A percentile compares a stretch with the other conserved stretches of the same genome.
Evolutionary conservation across 306 rosid species (phyloP).

Genomic region (Malus asiatica): DNA sequence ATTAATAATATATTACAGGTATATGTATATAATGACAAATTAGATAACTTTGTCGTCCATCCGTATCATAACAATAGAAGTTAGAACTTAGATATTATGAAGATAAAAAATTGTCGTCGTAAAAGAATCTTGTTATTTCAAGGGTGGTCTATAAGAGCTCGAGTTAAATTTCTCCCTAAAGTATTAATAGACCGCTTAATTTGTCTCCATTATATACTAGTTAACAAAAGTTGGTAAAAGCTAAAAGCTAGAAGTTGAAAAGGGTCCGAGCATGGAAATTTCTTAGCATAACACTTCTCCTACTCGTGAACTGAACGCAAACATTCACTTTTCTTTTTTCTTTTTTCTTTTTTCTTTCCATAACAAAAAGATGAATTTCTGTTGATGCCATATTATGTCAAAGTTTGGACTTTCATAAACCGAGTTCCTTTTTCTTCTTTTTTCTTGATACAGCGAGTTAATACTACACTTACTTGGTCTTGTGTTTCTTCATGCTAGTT

Average conservation of each 20-base stretch:
- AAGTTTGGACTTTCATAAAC: not conserved
- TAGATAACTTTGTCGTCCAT: accelerated
- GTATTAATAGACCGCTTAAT: not conserved
- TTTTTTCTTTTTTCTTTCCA: not conserved
- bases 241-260: not conserved
- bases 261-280: constrained; percentile 6
- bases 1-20: too few relatives aligned
- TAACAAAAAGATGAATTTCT: not conserved
- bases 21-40: too few relatives aligned
- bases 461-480: too few relatives aligned
- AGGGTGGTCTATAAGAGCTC: constrained; percentile 17
- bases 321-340: not conserved
- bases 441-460: too few relatives aligned
- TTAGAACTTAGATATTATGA: too few relatives aligned
- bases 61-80: accelerated
- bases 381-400: not conserved
- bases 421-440: too few relatives aligned
- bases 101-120: accelerated
- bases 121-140: not conserved
- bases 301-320: not conserved
- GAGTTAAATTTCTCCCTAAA: not conserved
- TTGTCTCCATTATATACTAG: not conserved
- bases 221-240: not conserved
- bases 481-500: too few relatives aligned
- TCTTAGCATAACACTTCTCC: constrained; percentile 2